Evolutionary conservation across 164 flowering plant genomes (phyloP).

Genomic region (Platanus orientalis): DNA sequence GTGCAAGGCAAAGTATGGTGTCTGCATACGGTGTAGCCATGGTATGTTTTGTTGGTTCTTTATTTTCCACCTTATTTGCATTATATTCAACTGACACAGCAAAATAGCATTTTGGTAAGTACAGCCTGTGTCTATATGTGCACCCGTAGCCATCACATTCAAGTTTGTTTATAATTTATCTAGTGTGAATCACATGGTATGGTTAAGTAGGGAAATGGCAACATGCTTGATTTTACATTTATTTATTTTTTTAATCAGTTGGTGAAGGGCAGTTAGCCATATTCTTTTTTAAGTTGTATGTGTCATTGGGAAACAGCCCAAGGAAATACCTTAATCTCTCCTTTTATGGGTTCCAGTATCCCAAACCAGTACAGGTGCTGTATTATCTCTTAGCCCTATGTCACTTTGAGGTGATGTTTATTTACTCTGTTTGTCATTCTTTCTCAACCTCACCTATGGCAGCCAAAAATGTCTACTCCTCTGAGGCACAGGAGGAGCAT

Average conservation of each 20-base stretch:
- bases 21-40: constrained; percentile 89
- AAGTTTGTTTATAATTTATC: background rate
- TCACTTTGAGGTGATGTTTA: background rate
- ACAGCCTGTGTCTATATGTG: background rate
- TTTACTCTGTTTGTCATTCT: too few species aligned
- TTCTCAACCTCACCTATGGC: too few species aligned
- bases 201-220: background rate
- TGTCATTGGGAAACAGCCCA: too few species aligned
- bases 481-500: too few species aligned
- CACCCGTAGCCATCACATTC: background rate
- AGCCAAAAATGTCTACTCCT: too few species aligned
- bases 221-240: background rate
- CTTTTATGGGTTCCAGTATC: too few species aligned
- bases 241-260: background rate
- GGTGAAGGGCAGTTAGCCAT: background rate
- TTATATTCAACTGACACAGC: background rate
- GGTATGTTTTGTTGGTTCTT: constrained; percentile 60
- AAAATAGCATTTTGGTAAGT: constrained; percentile 2
- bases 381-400: background rate
- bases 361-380: background rate
- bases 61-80: constrained; percentile 4
- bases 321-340: too few species aligned
- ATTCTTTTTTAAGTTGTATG: background rate
- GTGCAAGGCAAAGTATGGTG: constrained; percentile 85
- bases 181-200: background rate